A percentile compares a stretch with the other conserved stretches of the same genome.
These are phyloP conservation scores for Plectosphaerella sp. DNA, from an alignment of 2,329 filamentous ascomycete genomes.

Conservation along the genomic window DNA sequence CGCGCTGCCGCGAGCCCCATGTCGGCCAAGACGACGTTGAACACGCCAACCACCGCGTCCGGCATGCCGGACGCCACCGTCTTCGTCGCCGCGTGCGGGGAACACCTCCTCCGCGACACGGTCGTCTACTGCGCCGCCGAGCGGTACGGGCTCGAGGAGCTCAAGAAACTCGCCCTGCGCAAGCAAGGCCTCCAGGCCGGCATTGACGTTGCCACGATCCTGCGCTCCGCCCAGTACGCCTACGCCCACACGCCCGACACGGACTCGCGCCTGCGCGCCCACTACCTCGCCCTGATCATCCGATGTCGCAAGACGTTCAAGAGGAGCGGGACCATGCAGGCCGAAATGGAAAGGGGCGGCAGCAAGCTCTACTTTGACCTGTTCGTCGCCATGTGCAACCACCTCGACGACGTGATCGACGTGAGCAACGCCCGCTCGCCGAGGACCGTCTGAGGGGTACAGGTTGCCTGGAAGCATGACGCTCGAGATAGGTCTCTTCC, in stretches of 20 bases:
- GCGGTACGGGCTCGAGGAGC: slow-evolving; percentile 83
- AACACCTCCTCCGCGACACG: slow-evolving; percentile 83
- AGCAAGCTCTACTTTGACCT: slow-evolving; percentile 95
- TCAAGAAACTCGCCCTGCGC: slow-evolving; percentile 85
- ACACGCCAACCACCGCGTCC: slow-evolving; percentile 41
- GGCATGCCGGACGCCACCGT: slow-evolving; percentile 68
- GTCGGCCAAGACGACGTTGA: slow-evolving; percentile 32
- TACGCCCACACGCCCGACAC: slow-evolving; percentile 93
- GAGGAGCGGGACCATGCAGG: slow-evolving; percentile 97
- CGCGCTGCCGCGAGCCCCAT: slow-evolving; percentile 41
- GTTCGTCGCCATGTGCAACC: slow-evolving; percentile 97
- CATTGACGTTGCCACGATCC: slow-evolving; percentile 86
- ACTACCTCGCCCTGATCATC: slow-evolving; percentile 96
- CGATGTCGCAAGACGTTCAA: slow-evolving; percentile 97
- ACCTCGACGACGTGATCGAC: slow-evolving; percentile 93
- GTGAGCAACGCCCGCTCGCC: slow-evolving; percentile 65
- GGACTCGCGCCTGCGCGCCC: slow-evolving; percentile 88
- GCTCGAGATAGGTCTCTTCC: neutral
- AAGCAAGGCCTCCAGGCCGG: slow-evolving; percentile 93
- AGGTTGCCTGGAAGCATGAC: neutral
- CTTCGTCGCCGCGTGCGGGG: slow-evolving; percentile 68
- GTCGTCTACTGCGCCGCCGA: slow-evolving; percentile 92
- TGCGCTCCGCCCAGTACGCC: slow-evolving; percentile 89
- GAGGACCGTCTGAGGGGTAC: slow-evolving; percentile 46
- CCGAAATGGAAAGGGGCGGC: slow-evolving; percentile 91